Conservation (phyloP, 1,284 basidiomycete species). For the Pseudozyma hubeiensis region DNA sequence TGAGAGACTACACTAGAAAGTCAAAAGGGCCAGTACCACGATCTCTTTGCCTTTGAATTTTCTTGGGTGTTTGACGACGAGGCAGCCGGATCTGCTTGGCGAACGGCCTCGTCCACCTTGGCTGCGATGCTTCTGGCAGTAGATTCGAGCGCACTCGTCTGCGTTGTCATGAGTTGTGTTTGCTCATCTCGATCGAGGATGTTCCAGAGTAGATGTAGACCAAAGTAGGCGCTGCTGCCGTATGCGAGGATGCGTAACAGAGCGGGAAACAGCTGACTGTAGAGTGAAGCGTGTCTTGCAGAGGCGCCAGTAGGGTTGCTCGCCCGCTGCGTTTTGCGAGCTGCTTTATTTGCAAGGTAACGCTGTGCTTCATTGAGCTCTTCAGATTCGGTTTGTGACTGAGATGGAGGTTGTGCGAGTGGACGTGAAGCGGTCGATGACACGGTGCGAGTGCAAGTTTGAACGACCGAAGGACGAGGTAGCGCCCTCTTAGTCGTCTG, state of each 20-base stretch:
- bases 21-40: constrained; percentile 40
- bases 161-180: constrained; percentile 28
- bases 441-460: constrained; percentile 1
- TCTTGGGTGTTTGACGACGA: background rate
- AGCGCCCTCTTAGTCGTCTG: background rate
- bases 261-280: constrained; percentile 60
- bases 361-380: constrained; percentile 42
- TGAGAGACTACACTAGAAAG: background rate
- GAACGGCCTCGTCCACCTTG: constrained; percentile 21
- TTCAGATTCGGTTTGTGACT: constrained; percentile 5
- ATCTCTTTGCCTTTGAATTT: constrained; percentile 5
- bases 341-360: constrained; percentile 42
- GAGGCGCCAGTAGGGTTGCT: constrained; percentile 30
- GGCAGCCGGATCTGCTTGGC: background rate
- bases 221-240: constrained; percentile 63
- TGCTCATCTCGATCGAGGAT: constrained; percentile 57
- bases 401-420: constrained; percentile 12
- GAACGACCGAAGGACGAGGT: background rate
- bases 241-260: constrained; percentile 64
- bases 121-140: constrained; percentile 36
- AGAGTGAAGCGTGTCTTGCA: constrained; percentile 56
- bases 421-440: constrained; percentile 2
- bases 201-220: constrained; percentile 63
- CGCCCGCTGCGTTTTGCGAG: constrained; percentile 16
- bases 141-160: constrained; percentile 32